Evolutionary conservation across 805 yeast genomes (phyloP), one percentile per base, ranked within the genome.

Genomic region (Saturnispora saitoi): DNA sequence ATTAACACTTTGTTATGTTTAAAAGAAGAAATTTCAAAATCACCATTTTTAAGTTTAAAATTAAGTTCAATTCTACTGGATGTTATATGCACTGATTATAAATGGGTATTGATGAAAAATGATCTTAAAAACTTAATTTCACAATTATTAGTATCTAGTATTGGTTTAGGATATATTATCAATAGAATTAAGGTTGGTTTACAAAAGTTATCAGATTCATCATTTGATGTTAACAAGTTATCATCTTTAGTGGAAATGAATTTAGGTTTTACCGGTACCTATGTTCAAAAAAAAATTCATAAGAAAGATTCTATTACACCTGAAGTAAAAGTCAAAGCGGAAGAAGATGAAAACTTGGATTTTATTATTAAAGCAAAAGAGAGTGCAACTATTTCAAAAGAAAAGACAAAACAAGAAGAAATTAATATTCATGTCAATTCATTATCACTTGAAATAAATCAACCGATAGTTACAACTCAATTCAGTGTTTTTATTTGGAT

Each of bases 101-200:
- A 41, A 28, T 47, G 49, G 49, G n/a, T 14, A 2, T 30, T 60
- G 14, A 15, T 55, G 9, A 58, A 56, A 11, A 2, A 26, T 1
- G 30, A 45, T 1, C 17, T 48, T 2, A 45, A 52, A 28, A 7
- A 19, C 1, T 19, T 26, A 1, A 24, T 58, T 0, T 11, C 30
- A 11, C 47, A 42, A 8, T 34, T 58, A 10, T 41, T 63, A n/a
- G 37, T 48, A 10, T 51, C 53, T n/a, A 48, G 60, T 36, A 53
- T 62, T 1, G 64, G 62, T 0, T 4, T 63, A 2, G 57, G 59
- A 4, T 62, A 59, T 17, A 36, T 60, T 11, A 12, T 32, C 5
- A 32, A 12, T 7, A 47, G 42, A 28, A 22, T 47, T 19, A 47
- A 41, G 22, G 9, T 42, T 5, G 50, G 47, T 32, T 31, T 46